phyloP scores from a whole-genome alignment of 2,329 filamentous ascomycete genomes.

The Xylaria sp. region DNA sequence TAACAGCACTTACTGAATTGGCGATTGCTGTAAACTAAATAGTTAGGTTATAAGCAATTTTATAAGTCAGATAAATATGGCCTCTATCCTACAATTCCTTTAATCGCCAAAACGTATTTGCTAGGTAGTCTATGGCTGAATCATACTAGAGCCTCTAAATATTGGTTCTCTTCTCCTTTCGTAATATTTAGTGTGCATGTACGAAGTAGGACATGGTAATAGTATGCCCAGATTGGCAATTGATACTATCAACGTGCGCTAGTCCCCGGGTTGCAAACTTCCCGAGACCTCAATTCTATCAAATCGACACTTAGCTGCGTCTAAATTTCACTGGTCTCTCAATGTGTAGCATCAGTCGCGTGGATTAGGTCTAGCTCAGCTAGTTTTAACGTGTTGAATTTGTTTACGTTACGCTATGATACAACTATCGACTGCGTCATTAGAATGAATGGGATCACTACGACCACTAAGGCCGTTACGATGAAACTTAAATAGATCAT shows the following conservation, averaged over 20 bases:
- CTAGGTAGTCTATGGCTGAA: neutral
- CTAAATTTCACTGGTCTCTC: neutral
- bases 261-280: conserved; percentile 14
- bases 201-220: neutral
- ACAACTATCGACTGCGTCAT: neutral
- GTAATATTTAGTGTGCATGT: neutral
- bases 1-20: neutral
- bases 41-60: neutral
- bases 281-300: conserved; percentile 16
- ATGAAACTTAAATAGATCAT: conserved; percentile 4
- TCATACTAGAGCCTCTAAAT: no score
- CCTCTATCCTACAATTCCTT: neutral
- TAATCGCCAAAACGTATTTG: neutral
- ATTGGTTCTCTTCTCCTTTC: neutral
- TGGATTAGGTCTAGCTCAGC: neutral
- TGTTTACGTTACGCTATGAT: conserved; percentile 8
- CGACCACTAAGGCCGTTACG: neutral
- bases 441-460: conserved; percentile 1
- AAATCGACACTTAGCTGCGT: neutral
- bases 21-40: neutral
- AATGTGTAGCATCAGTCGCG: neutral
- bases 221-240: neutral
- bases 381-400: neutral
- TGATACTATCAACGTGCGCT: conserved; percentile 4
- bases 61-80: neutral